Conservation (phyloP, 2,329 filamentous ascomycete genomes). For the Neurospora sp. region DNA sequence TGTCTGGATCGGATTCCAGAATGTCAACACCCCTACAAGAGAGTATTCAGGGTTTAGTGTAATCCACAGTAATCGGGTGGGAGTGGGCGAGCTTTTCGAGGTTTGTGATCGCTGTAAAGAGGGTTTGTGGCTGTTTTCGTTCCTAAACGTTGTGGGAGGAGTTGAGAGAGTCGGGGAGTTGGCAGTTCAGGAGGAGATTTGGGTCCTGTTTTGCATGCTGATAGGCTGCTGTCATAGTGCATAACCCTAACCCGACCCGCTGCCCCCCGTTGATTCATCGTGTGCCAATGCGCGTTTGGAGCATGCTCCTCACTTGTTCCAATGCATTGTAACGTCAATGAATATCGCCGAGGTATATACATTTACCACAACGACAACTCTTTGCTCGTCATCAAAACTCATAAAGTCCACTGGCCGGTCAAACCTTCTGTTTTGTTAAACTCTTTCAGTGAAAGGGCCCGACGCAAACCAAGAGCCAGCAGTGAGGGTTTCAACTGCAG, state of each 20-base stretch:
- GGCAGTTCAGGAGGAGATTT: not conserved
- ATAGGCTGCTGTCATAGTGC: not conserved
- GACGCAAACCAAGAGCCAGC: not conserved
- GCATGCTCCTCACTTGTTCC: not conserved
- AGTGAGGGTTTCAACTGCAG: not conserved
- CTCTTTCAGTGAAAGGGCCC: not conserved
- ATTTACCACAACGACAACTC: not conserved
- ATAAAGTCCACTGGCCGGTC: not conserved
- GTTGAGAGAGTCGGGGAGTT: not conserved
- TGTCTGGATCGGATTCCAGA: not conserved
- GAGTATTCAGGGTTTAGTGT: not conserved
- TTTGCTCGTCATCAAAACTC: not conserved
- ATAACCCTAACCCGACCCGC: not conserved
- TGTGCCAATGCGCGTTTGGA: not conserved
- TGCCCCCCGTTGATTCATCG: not conserved
- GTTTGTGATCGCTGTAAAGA: not conserved
- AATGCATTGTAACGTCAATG: not conserved
- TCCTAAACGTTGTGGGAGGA: not conserved
- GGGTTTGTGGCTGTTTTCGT: not conserved
- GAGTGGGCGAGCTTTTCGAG: not conserved
- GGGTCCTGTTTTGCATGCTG: not conserved
- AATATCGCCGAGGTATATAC: not conserved
- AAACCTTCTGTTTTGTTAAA: not conserved
- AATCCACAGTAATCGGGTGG: not conserved
- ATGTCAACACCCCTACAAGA: not conserved